phyloP scores from a whole-genome alignment of 1,284 basidiomycete genomes.

The Malassezia furfur region DNA sequence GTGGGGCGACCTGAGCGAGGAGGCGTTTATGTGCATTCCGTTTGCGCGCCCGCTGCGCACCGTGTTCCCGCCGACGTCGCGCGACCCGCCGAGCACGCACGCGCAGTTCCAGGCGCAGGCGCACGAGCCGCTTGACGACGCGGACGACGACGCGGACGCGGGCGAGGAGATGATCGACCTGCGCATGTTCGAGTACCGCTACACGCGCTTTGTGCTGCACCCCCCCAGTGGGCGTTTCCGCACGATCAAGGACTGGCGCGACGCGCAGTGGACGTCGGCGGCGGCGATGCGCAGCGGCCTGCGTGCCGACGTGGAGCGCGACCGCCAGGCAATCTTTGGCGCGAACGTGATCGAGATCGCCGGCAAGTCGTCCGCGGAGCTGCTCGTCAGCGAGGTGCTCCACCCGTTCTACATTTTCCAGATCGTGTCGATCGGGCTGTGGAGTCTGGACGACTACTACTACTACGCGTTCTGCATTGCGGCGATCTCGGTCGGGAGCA shows the following conservation, averaged over 20 bases:
- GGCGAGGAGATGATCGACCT: slow-evolving; percentile 45
- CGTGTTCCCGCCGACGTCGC: slow-evolving; percentile 41
- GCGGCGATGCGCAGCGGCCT: slow-evolving; percentile 38
- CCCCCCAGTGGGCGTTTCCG: slow-evolving; percentile 70
- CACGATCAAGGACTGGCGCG: slow-evolving; percentile 83
- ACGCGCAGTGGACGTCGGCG: slow-evolving; percentile 64
- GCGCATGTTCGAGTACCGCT: slow-evolving; percentile 58
- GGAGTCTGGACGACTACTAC: slow-evolving; percentile 81
- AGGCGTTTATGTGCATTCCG: slow-evolving; percentile 29
- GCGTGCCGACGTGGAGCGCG: slow-evolving; percentile 32
- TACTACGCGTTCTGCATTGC: slow-evolving; percentile 98
- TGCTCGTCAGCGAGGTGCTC: slow-evolving; percentile 65
- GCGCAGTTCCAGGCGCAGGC: slow-evolving; percentile 31
- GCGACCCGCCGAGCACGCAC: slow-evolving; percentile 41
- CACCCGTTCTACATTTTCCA: slow-evolving; percentile 65
- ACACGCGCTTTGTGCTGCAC: slow-evolving; percentile 81
- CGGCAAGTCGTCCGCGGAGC: slow-evolving; percentile 67
- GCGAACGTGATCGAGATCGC: slow-evolving; percentile 82
- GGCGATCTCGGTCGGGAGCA: slow-evolving; percentile 76
- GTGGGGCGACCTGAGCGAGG: slow-evolving; percentile 42
- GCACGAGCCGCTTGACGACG: slow-evolving; percentile 9
- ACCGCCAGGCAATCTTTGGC: slow-evolving; percentile 61
- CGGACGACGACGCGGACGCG: slow-evolving; percentile 20
- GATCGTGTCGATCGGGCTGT: slow-evolving; percentile 85
- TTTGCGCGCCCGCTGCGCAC: slow-evolving; percentile 41